These are phyloP conservation scores for Xylaria longipes DNA, from an alignment of 495 filamentous ascomycete genomes.

Conservation along the genomic window DNA sequence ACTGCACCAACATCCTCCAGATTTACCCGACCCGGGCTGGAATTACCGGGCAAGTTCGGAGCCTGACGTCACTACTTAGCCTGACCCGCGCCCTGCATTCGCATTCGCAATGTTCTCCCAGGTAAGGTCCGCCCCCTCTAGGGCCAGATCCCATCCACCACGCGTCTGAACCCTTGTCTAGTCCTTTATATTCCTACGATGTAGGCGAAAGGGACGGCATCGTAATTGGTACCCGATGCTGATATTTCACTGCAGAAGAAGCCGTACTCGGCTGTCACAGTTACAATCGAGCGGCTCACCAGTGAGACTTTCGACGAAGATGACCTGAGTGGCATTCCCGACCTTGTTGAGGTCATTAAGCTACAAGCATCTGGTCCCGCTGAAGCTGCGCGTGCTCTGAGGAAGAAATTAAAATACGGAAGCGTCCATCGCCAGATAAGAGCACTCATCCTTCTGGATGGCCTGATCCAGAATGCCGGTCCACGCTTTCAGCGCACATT, in stretches of 20 bases:
- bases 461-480: constrained; percentile 92
- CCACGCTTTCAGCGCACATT: constrained; percentile 86
- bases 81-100: constrained; percentile 14
- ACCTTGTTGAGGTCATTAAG: constrained; percentile 91
- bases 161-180: background rate
- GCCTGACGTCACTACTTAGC: constrained; percentile 28
- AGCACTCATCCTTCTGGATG: constrained; percentile 89
- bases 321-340: constrained; percentile 88
- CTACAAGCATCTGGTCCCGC: constrained; percentile 87
- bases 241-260: constrained; percentile 70
- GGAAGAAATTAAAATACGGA: constrained; percentile 99
- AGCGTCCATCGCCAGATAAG: constrained; percentile 89
- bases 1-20: background rate
- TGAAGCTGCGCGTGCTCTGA: constrained; percentile 89
- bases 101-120: constrained; percentile 49
- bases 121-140: constrained; percentile 34
- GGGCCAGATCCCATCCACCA: background rate
- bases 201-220: background rate
- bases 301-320: constrained; percentile 89
- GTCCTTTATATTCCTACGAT: background rate
- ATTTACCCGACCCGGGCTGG: background rate
- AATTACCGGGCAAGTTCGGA: constrained; percentile 6
- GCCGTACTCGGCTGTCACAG: constrained; percentile 91
- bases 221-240: constrained; percentile 12
- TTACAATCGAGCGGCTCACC: constrained; percentile 90